Evolutionary conservation across 2,329 filamentous ascomycete genomes (phyloP).

Genomic region (Arthroderma sp.): DNA sequence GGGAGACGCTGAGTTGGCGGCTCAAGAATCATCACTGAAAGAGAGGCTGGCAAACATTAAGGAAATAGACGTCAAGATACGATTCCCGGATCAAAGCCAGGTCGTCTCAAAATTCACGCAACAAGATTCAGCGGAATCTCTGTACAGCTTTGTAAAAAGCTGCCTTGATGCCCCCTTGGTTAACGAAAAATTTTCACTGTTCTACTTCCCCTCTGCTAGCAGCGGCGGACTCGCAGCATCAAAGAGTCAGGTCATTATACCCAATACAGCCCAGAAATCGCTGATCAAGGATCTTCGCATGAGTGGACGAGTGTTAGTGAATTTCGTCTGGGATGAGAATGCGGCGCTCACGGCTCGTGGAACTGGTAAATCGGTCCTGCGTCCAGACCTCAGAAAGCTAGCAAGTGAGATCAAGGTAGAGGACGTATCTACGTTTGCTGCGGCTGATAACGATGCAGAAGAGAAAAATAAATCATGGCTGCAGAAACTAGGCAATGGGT

Average conservation of each 20-base stretch:
- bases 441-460: conserved; percentile 25
- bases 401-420: conserved; percentile 57
- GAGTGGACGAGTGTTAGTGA: conserved; percentile 57
- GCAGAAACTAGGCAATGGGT: conserved; percentile 25
- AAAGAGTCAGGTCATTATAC: conserved; percentile 20
- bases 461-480: conserved; percentile 23
- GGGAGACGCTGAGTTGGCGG: conserved; percentile 69
- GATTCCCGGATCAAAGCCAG: conserved; percentile 75
- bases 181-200: conserved; percentile 57
- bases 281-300: conserved; percentile 66
- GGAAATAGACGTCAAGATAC: conserved; percentile 61
- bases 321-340: conserved; percentile 57
- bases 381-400: conserved; percentile 44
- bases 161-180: conserved; percentile 50
- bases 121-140: conserved; percentile 52
- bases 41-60: conserved; percentile 53
- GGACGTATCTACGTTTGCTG: conserved; percentile 34
- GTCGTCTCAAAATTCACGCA: conserved; percentile 59
- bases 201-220: conserved; percentile 35
- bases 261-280: conserved; percentile 31
- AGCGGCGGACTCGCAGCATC: conserved; percentile 8
- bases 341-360: conserved; percentile 43
- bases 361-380: conserved; percentile 44
- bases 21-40: conserved; percentile 51
- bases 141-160: conserved; percentile 62